Evolutionary conservation across 2,329 filamentous ascomycete genomes (phyloP).

Genomic region (Pseudogymnoascus sp.): DNA sequence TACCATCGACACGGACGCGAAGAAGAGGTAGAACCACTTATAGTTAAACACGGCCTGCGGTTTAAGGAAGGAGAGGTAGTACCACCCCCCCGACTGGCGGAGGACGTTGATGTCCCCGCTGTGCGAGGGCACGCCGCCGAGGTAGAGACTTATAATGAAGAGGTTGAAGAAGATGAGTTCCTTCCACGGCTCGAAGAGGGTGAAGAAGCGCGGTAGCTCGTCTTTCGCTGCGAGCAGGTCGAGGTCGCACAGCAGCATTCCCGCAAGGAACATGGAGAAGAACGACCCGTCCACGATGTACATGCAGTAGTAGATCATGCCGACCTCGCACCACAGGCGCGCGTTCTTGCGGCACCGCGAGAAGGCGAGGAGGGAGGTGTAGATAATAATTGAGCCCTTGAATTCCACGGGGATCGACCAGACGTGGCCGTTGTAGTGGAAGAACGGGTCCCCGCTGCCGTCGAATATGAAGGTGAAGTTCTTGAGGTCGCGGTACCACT

Average conservation of each 20-base stretch:
- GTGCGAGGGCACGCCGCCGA: constrained; percentile 52
- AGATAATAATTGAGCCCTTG: constrained; percentile 55
- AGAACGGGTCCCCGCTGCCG: background rate
- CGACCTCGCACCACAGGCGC: constrained; percentile 44
- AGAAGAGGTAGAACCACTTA: constrained; percentile 62
- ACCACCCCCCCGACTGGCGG: constrained; percentile 41
- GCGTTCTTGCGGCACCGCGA: constrained; percentile 45
- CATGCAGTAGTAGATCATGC: constrained; percentile 54
- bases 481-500: background rate
- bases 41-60: constrained; percentile 56
- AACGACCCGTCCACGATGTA: constrained; percentile 59
- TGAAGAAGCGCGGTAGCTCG: constrained; percentile 42
- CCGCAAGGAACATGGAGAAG: constrained; percentile 49
- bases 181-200: constrained; percentile 36
- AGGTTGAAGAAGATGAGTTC: constrained; percentile 43
- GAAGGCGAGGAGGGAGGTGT: constrained; percentile 47
- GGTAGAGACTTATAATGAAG: constrained; percentile 43
- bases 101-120: constrained; percentile 41
- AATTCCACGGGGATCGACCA: constrained; percentile 59
- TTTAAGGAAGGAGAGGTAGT: constrained; percentile 41
- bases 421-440: constrained; percentile 33
- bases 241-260: constrained; percentile 54
- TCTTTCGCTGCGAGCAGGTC: constrained; percentile 44
- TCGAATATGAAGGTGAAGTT: background rate
- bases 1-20: constrained; percentile 49